A percentile compares a stretch with the other conserved stretches of the same genome.
Evolutionary conservation across 2,329 filamentous ascomycete genomes (phyloP).

Genomic region (Cadophora gregata): DNA sequence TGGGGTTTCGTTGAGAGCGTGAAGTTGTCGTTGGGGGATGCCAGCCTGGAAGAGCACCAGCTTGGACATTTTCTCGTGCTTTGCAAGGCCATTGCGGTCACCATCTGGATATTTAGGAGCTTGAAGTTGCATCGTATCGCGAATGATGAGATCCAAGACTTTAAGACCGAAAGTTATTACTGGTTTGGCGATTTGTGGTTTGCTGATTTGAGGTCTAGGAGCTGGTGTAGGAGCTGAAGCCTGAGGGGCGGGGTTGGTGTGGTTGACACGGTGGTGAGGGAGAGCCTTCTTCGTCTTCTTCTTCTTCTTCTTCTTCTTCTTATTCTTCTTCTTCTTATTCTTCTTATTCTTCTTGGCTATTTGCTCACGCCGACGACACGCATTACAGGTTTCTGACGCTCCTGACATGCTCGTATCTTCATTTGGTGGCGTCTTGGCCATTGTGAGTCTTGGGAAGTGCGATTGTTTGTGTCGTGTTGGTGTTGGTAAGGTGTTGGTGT

Average conservation of each 20-base stretch:
- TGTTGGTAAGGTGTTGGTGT: background rate
- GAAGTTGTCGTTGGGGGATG: background rate
- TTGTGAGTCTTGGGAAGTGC: background rate
- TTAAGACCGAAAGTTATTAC: background rate
- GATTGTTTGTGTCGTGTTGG: background rate
- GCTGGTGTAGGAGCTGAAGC: background rate
- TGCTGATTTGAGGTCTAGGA: slow-evolving; percentile 8
- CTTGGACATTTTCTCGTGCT: background rate
- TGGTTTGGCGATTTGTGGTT: slow-evolving; percentile 9
- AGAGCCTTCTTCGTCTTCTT: background rate
- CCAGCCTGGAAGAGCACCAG: background rate
- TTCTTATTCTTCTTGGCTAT: slow-evolving; percentile 15
- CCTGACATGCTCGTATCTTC: background rate
- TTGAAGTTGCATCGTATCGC: slow-evolving; percentile 1
- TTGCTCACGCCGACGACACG: background rate
- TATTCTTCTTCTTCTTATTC: no score
- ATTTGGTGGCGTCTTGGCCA: background rate
- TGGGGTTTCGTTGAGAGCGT: background rate
- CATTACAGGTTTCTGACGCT: background rate
- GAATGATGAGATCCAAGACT: slow-evolving; percentile 8
- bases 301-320: no score
- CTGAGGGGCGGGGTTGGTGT: background rate
- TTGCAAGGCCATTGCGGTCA: background rate
- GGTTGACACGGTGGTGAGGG: background rate
- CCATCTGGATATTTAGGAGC: background rate